phyloP scores from a whole-genome alignment of 306 rosid species.

The Cicer yamashitae region DNA sequence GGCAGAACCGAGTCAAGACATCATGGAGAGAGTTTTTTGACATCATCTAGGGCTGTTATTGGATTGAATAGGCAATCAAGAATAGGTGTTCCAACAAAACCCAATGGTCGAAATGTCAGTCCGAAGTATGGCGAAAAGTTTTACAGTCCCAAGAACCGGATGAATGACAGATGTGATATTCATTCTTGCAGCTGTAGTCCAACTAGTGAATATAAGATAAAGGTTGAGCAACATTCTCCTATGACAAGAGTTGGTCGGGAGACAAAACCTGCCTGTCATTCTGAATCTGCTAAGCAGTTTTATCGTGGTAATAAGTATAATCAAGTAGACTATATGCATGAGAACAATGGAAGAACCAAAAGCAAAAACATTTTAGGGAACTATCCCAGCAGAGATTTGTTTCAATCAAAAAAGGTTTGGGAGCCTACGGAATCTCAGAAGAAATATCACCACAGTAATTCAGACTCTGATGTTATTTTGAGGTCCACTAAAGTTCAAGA shows the following conservation, averaged over 20 bases:
- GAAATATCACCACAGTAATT: constrained; percentile 72
- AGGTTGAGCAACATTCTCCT: constrained; percentile 69
- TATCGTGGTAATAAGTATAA: constrained; percentile 63
- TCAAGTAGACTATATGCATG: constrained; percentile 69
- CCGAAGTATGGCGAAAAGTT: constrained; percentile 72
- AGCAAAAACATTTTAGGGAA: constrained; percentile 62
- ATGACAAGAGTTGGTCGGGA: constrained; percentile 62
- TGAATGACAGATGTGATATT: constrained; percentile 66
- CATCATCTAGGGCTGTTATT: constrained; percentile 59
- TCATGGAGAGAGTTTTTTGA: constrained; percentile 64
- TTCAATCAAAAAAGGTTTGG: constrained; percentile 87
- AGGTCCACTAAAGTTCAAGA: constrained; percentile 58
- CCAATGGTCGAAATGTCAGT: constrained; percentile 71
- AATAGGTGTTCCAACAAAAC: constrained; percentile 60
- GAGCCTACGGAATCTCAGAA: constrained; percentile 84
- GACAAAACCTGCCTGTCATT: constrained; percentile 58
- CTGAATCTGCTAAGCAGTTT: constrained; percentile 73
- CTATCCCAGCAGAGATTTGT: constrained; percentile 64
- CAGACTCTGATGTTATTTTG: constrained; percentile 72
- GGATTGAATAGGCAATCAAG: constrained; percentile 64
- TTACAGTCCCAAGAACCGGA: constrained; percentile 62
- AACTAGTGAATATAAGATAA: constrained; percentile 68
- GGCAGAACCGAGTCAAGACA: constrained; percentile 68
- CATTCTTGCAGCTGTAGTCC: constrained; percentile 81
- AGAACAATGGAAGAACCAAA: constrained; percentile 72